Evolutionary conservation across 2,329 filamentous ascomycete species (phyloP), one percentile per base, ranked within the genome.

Genomic region (Aspergillus felis): DNA sequence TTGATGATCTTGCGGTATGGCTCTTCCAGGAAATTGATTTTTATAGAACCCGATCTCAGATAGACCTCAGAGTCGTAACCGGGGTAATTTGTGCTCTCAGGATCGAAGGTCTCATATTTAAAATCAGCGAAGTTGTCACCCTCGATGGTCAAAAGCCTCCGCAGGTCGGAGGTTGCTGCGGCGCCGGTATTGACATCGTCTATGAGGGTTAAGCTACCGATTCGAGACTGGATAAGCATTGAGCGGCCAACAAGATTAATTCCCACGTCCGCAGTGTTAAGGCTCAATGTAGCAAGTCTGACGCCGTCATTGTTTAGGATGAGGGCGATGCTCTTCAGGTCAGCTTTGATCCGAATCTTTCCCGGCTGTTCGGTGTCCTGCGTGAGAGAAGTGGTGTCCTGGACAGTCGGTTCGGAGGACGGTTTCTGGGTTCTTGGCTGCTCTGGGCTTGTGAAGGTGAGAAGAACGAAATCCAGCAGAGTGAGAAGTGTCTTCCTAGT

Each of bases 271-370:
- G 92, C 94, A 58, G 94, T 93, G 64, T 91, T 95, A 68, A 99
- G 86, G 54, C 92, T 94, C 20, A 99, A 77, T 0, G 94, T 99
- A 28, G 94, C 94, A 28, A 99, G 82, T 27, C 94, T 87, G 57
- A 97, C 95, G 0, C 94, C 94, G 71, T 99, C 95, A 63, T 99
- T 97, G 72, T 99, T 99, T 55, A 99, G 81, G 61, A 99, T 93
- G 28, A 99, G 82, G 2, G 91, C 86, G 62, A 99, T 96, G 78
- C 90, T 92, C 77, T 96, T 95, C 61, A 99, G 78, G 60, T 97
- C 89, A 46, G 95, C 88, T 74, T 96, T 96, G 73, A 99, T 93
- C 25, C 92, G 87, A 63, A 99, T 94, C 62, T 94, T 95, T 56
- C 90, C 89, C 28, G 79, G 76, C 69, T 56, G 76, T 69, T 72